phyloP scores from a whole-genome alignment of 495 filamentous ascomycete genomes.

The Cairneyella variabilis region DNA sequence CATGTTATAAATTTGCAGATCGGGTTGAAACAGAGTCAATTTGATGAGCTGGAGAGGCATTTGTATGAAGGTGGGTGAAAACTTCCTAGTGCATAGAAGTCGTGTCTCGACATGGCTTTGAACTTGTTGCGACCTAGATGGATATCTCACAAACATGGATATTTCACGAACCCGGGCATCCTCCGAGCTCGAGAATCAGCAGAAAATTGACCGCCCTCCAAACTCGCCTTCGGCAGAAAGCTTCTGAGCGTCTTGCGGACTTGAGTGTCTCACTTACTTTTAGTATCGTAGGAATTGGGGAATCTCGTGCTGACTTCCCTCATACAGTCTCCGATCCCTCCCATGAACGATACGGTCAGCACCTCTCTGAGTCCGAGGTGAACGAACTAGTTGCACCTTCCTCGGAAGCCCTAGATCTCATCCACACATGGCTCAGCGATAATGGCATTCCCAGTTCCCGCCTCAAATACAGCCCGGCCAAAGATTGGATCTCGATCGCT shows the following conservation, averaged over 20 bases:
- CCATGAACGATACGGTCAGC: constrained; percentile 41
- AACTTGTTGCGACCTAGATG: too few relatives aligned
- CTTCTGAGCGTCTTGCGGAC: too few relatives aligned
- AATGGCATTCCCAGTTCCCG: constrained; percentile 41
- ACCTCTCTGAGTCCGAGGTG: constrained; percentile 35
- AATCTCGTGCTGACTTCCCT: neutral
- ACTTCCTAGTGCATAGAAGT: neutral
- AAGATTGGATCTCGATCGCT: constrained; percentile 46
- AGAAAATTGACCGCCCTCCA: too few relatives aligned
- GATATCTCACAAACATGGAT: too few relatives aligned
- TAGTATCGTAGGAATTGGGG: too few relatives aligned
- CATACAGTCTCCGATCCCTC: constrained; percentile 36
- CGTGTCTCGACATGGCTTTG: neutral
- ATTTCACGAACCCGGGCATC: too few relatives aligned
- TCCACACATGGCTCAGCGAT: constrained; percentile 42
- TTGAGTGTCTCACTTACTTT: too few relatives aligned
- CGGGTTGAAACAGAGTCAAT: constrained; percentile 47
- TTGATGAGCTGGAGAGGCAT: constrained; percentile 45
- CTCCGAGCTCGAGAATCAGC: too few relatives aligned
- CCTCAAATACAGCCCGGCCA: constrained; percentile 40
- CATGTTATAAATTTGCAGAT: constrained; percentile 44
- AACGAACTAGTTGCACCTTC: constrained; percentile 28
- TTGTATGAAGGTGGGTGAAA: constrained; percentile 46
- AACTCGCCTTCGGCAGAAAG: too few relatives aligned
- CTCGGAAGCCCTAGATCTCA: constrained; percentile 34